Evolutionary conservation across 768 basidiomycete genomes (phyloP), one percentile per base, ranked within the genome.

Genomic region (Kwoniella dejecticola): DNA sequence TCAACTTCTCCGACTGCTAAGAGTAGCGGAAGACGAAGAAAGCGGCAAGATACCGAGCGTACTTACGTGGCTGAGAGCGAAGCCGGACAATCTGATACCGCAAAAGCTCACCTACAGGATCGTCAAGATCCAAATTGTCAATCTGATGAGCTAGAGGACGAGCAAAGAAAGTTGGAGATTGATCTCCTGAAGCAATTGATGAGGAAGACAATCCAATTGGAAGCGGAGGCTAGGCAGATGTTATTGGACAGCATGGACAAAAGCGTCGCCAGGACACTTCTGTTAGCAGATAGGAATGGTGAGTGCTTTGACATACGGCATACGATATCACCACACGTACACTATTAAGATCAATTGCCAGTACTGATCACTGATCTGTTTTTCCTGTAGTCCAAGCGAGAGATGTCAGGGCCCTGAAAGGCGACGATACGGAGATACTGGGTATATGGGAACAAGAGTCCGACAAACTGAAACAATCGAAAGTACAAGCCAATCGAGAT

Each of bases 221-320:
- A 79, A 60, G 69, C 73, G 2, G 70, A 74, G 52, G 57, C 71
- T 15, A 64, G 78, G 29, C 66, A 67, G 60, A 58, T 79, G 61
- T 45, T 79, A 30, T 62, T 77, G 48, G 71, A 72, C 30, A 69
- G 63, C 38, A 64, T 79, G 68, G 75, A 73, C 3, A 64, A 72
- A 40, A 59, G 70, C 0, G 63, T 78, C 13, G 68, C 70, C n/a
- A 63, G 76, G 47, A 77, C 68, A 1, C 42, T 79, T 7, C 59
- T 79, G 6, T 49, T 71, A 26, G 79, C 79, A 0, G 79, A 79
- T 57, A 64, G 72, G 26, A 74, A 78, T 63, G 72, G 72, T 70
- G 45, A 47, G 72, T 52, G 15, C n/a, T n/a, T n/a, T n/a, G n/a
- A n/a, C n/a, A n/a, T n/a, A n/a, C n/a, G n/a, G n/a, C n/a, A n/a